Evolutionary conservation across 495 filamentous ascomycete species (phyloP), one percentile per base, ranked within the genome.

Genomic region (Penicillium desertorum): DNA sequence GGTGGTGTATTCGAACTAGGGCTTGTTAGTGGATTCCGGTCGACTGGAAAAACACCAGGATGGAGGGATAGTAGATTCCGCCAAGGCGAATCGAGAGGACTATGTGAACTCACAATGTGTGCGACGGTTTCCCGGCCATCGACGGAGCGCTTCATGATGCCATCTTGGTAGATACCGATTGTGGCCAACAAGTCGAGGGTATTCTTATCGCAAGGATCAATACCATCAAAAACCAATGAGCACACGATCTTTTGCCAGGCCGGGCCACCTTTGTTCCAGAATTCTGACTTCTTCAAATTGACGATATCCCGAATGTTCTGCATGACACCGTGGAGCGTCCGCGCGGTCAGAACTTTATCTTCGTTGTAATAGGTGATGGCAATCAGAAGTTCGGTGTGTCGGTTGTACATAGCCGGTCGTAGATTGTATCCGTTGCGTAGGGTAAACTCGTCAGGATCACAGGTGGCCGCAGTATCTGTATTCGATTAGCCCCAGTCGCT

Each of bases 201-300:
- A 71, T 92, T 88, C 76, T 97, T 97, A 79, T 98, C 93, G 60
- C 89, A 93, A 64, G 96, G 93, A 63, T 96, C 92, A 65, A 98
- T 95, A 71, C 94, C 94, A 71, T 98, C 94, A 60, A 98, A 98
- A 41, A 98, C 90, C 63, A 98, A 75, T 68, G 87, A 89, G 41
- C 96, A 91, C 17, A 97, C 94, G 68, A 98, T 97, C 80, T 98
- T 98, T 72, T 98, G 94, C 94, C 94, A 98, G 37, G 94, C 94
- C 17, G 94, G 92, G 12, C 94, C 94, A 63, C 94, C 94, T 75
- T 96, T 96, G 75, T 96, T 96, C 94, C 94, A 98, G 80, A 98
- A 98, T 67, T 96, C 91, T 6, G 94, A 96, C 71, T 92, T 96
- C 76, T 96, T 96, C 64, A 97, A 74, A 75, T 96, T 97, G 66